Base-by-base conservation (phyloP, 495 filamentous ascomycete genomes). In the Eremomyces bilateralis region DNA sequence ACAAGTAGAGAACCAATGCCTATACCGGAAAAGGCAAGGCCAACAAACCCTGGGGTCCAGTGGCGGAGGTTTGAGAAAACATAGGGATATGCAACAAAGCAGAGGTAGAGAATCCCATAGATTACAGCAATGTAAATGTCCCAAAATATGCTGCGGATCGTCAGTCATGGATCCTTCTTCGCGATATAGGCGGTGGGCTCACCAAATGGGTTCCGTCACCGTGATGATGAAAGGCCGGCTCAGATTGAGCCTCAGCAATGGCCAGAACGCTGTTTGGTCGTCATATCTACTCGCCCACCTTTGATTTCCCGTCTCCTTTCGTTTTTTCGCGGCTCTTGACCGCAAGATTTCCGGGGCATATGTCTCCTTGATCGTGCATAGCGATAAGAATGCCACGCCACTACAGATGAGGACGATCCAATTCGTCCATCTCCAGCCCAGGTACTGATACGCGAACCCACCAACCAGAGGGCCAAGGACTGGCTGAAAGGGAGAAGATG, bases 391-490 rank as follows among this genome's bases (percentile, higher is more conserved):
- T 8, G 20, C 15, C 0, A 65, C 58, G 1, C 69, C 74, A 0
- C 63, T 58, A 1, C 75, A 52, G 20, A 85, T 82, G 34, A 90
- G 50, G 4, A 76, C 67, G 13, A 91, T 53, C 79, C 82, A 91
- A 49, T 76, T 78, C n/a, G 69, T 73, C 79, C 79, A 90, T 20
- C 78, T 54, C 82, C 82, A 92, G 5, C 80, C 80, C 17, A 83
- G 62, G 44, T 76, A 73, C 52, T 80, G 62, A 38, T 58, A 75
- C 3, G 78, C 65, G 44, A 83, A 82, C 0, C 80, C 80, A 19
- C 77, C 80, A 35, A 84, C 69, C 1, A 81, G 56, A 1, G 68
- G 74, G 3, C 62, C 65, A 15, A 56, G 35, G 1, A 55, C 50
- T 3, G 51, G 53, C 3, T 37, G 20, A 27, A 32, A 42, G 45